These are phyloP conservation scores for Echinosophora koreensis DNA, from an alignment of 306 rosid species.

Conservation along the genomic window DNA sequence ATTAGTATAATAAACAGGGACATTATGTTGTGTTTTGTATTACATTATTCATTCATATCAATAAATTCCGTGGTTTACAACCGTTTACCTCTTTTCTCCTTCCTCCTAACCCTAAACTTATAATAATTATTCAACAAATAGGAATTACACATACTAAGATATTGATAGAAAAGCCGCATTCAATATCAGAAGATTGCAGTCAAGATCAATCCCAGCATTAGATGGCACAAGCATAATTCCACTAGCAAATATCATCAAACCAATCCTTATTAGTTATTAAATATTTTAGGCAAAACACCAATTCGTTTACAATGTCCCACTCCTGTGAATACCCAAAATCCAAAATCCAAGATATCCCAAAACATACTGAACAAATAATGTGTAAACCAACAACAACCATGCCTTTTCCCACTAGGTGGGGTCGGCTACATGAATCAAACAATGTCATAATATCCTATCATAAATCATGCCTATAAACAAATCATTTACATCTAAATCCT, in stretches of 20 bases:
- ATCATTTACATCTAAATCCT: no score
- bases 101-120: background rate
- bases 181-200: slow-evolving; percentile 30
- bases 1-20: no score
- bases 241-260: slow-evolving; percentile 26
- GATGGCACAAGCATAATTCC: slow-evolving; percentile 5
- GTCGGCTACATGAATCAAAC: no score
- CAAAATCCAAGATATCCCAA: background rate
- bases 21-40: no score
- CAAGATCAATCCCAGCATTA: slow-evolving; percentile 25
- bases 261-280: slow-evolving; percentile 3
- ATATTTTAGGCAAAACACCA: background rate
- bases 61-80: no score
- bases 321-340: no score
- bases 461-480: no score
- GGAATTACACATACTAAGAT: background rate
- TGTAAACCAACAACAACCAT: background rate
- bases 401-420: no score
- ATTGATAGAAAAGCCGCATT: background rate
- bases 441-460: no score
- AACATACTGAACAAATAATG: background rate
- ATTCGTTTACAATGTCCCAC: no score
- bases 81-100: background rate
- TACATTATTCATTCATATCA: no score
- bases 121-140: background rate